phyloP scores from a whole-genome alignment of 441 rosid genomes.

The Isatis lusitanica region DNA sequence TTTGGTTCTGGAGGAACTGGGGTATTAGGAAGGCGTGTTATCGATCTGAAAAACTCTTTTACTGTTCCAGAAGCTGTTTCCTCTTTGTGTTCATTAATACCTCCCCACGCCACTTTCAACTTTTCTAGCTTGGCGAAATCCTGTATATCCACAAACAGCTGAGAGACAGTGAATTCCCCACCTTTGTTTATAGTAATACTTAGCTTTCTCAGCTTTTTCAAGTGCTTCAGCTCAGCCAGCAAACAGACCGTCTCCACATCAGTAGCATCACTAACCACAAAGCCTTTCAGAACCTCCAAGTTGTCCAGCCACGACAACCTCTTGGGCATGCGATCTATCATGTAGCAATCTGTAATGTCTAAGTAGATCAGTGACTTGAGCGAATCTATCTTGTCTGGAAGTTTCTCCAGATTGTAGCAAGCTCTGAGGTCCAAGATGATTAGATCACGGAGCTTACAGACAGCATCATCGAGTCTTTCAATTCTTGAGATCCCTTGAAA shows the following conservation, averaged over 20 bases:
- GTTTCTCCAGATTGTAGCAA: conserved; percentile 52
- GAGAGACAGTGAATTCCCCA: neutral
- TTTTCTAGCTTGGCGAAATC: conserved; percentile 29
- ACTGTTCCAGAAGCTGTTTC: neutral
- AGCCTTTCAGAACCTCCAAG: conserved; percentile 56
- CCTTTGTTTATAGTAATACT: conserved; percentile 39
- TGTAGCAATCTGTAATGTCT: conserved; percentile 56
- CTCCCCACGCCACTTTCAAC: conserved; percentile 54
- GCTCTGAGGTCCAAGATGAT: conserved; percentile 57
- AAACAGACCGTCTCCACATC: conserved; percentile 20
- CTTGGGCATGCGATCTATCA: conserved; percentile 52
- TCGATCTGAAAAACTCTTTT: neutral
- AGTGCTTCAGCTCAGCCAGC: conserved; percentile 9
- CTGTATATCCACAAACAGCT: neutral
- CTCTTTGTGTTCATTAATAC: conserved; percentile 16
- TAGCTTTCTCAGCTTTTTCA: conserved; percentile 43
- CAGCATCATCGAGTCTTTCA: conserved; percentile 35
- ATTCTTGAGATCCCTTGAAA: conserved; percentile 68
- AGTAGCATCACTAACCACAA: conserved; percentile 39
- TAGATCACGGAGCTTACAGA: conserved; percentile 43
- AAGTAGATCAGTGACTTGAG: conserved; percentile 49
- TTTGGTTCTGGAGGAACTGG: neutral
- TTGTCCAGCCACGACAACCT: conserved; percentile 36
- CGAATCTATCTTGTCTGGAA: conserved; percentile 48
- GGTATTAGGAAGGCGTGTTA: neutral